Percentiles rank a stretch among this genome's conserved stretches.
phyloP scores from a whole-genome alignment of 1,284 basidiomycete genomes.

The Binderoboletus segoi region DNA sequence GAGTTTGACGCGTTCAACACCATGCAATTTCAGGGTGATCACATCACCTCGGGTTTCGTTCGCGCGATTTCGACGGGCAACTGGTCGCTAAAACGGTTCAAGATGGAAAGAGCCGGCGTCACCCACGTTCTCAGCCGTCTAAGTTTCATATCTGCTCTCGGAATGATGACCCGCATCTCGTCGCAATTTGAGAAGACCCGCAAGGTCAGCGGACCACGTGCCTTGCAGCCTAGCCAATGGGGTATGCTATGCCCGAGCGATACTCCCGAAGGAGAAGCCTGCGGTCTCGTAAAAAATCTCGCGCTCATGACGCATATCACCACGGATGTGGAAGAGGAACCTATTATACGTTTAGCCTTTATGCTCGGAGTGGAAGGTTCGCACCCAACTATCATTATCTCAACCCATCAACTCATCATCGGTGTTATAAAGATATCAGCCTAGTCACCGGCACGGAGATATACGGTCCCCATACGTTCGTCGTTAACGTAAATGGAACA shows the following conservation, averaged over 20 bases:
- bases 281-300: conserved; percentile 97
- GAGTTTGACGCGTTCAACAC: conserved; percentile 97
- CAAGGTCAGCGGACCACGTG: conserved; percentile 97
- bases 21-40: conserved; percentile 91
- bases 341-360: conserved; percentile 87
- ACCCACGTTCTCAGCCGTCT: conserved; percentile 97
- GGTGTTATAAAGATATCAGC: conserved; percentile 73
- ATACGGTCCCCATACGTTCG: conserved; percentile 88
- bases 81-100: conserved; percentile 99
- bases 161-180: conserved; percentile 99
- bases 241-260: conserved; percentile 98
- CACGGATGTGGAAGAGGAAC: conserved; percentile 96
- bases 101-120: conserved; percentile 99
- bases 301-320: conserved; percentile 99
- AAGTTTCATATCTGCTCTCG: conserved; percentile 95
- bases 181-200: conserved; percentile 99
- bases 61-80: conserved; percentile 99
- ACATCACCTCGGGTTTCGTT: conserved; percentile 95
- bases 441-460: conserved; percentile 95
- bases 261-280: conserved; percentile 99
- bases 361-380: conserved; percentile 94
- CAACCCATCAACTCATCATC: conserved; percentile 15
- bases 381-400: conserved; percentile 23
- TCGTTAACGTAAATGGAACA: conserved; percentile 97
- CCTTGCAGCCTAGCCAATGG: conserved; percentile 98